Percentiles rank a stretch among this genome's conserved stretches.
These are phyloP conservation scores for Helianthus annuus DNA, from an alignment of 129 eudicot species.

Conservation along the genomic window DNA sequence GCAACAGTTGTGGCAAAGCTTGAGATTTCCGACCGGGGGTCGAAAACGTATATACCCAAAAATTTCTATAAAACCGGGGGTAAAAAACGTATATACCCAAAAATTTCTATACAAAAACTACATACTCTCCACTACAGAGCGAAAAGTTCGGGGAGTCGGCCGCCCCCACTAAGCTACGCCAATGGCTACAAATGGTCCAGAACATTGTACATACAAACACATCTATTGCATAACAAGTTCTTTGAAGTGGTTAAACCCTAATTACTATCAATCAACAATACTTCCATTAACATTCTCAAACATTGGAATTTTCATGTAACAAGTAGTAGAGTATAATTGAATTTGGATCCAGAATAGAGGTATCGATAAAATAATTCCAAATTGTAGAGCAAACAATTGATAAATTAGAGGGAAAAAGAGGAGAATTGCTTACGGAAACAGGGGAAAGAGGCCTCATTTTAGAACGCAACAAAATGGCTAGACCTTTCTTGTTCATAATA, in stretches of 20 bases:
- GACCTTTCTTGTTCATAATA: constrained; percentile 77
- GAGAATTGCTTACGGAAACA: constrained; percentile 45
- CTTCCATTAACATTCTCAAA: not conserved
- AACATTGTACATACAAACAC: not conserved
- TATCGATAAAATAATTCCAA: not conserved
- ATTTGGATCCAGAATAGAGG: constrained; percentile 5
- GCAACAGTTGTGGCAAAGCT: too few species aligned
- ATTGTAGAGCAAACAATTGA: constrained; percentile 2
- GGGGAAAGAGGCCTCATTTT: constrained; percentile 79
- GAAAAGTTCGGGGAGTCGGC: too few species aligned
- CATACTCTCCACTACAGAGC: too few species aligned
- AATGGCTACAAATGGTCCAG: not conserved
- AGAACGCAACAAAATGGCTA: constrained; percentile 80
- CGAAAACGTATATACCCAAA: too few species aligned
- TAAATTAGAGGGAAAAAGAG: not conserved
- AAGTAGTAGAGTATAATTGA: constrained; percentile 1
- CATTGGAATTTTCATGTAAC: constrained; percentile 11
- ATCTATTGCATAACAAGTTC: not conserved
- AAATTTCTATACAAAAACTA: not conserved
- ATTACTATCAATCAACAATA: not conserved
- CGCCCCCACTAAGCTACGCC: too few species aligned
- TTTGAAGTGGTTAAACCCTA: constrained; percentile 11
- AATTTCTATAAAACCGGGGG: not conserved
- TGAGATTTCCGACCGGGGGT: too few species aligned
- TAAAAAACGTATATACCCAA: too few species aligned